Evolutionary conservation across 2,329 filamentous ascomycete species (phyloP), one percentile per base, ranked within the genome.

Genomic region (Orbilia javanica): DNA sequence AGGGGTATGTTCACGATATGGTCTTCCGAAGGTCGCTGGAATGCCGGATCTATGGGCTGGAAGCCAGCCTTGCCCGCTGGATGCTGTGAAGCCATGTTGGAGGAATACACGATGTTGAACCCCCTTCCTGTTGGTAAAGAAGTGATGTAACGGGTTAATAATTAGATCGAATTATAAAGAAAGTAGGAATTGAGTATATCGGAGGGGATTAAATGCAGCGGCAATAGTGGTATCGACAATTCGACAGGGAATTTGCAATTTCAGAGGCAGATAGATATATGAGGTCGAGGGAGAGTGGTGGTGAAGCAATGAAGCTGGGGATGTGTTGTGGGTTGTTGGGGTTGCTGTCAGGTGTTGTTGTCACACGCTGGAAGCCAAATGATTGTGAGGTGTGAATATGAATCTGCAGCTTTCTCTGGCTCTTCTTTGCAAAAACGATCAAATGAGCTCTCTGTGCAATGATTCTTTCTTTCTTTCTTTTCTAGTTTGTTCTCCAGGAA

Each of bases 1-100:
- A 90, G 86, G 20, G 88, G 88, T 55, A 90, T 90, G 64, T 86
- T 87, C 34, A 82, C 79, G 48, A 82, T 74, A 55, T 81, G 81
- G 36, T 81, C 81, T 31, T 79, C 79, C 39, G 68, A 73, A 68
- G 67, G 46, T 62, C 62, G 74, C 34, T 78, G 74, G 18, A 72
- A 72, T 18, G 52, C 6, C 13, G 62, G 60, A 42, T 78, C 74
- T 42, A 66, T 46, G 39, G 74, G 74, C 62, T 78, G 74, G 62
- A 78, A 78, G 66, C 74, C 74, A 67, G 62, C 36, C 31, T 63
- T 67, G 53, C 74, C 74, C 15, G 74, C 67, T 34, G 60, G 67
- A 63, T 72, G 66, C 34, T 78, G 74, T 25, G 74, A 78, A 29
- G 67, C 62, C 74, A 78, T 78, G 50, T 57, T 29, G 20, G 52